phyloP scores from a whole-genome alignment of 768 basidiomycete genomes.

The Pleurotus giganteus region DNA sequence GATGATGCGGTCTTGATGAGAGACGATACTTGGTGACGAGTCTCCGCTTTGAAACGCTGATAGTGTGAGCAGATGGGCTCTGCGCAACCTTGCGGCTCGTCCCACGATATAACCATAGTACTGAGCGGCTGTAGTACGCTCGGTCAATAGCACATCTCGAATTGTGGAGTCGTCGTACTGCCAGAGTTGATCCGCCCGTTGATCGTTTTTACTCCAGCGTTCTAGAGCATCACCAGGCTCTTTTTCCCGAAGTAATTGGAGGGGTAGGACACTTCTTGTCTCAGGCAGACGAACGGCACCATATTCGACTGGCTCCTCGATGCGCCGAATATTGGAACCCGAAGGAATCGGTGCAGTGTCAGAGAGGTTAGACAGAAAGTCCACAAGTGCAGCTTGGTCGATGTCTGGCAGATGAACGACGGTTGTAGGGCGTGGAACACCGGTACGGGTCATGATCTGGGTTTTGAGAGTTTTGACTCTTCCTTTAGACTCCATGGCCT shows the following conservation, averaged over 20 bases:
- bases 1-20: conserved; percentile 53
- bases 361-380: conserved; percentile 56
- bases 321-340: conserved; percentile 39
- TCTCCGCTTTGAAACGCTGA: conserved; percentile 39
- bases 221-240: conserved; percentile 40
- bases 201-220: conserved; percentile 42
- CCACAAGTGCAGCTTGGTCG: conserved; percentile 49
- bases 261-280: conserved; percentile 33
- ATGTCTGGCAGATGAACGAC: conserved; percentile 66
- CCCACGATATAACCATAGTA: conserved; percentile 74
- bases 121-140: conserved; percentile 70
- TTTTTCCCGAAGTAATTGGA: conserved; percentile 47
- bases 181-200: conserved; percentile 51
- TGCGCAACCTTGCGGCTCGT: conserved; percentile 59
- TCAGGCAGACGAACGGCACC: conserved; percentile 37
- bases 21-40: conserved; percentile 45
- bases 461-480: conserved; percentile 73
- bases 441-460: conserved; percentile 55
- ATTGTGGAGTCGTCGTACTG: conserved; percentile 50
- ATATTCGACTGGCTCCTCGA: conserved; percentile 56
- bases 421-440: conserved; percentile 53
- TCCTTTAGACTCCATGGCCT: conserved; percentile 60
- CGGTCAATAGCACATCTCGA: conserved; percentile 62
- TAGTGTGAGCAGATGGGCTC: conserved; percentile 58
- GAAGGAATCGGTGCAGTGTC: conserved; percentile 31